Base-by-base conservation (phyloP, 164 flowering plant genomes). In the Annona cherimola region DNA sequence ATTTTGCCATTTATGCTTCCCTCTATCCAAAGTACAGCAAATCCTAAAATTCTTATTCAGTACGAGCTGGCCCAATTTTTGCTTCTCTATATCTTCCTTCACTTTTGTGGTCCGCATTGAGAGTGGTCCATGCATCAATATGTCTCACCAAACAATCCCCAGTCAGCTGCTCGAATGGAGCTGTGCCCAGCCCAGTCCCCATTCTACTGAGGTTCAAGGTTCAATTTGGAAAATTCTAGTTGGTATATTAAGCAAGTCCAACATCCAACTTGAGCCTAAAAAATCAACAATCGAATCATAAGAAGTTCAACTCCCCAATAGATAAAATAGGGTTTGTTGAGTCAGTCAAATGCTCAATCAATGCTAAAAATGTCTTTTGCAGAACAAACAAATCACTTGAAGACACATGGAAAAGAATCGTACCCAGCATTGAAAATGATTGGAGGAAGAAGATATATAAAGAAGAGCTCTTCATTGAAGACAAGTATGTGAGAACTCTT, bases 381-480 rank as follows among this genome's bases (percentile, higher is more conserved):
- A 40, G 11, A 64, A 35, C n/a, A 42, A 64, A 64, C 9, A 42
- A 66, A 66, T 8, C 20, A 44, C 55, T 5, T 5, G 42, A 20
- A 66, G 44, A 50, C 11, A 11, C 19, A 40, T 9, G 18, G 39
- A 45, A 44, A 44, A 44, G 6, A 41, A 42, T 40, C 80, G 78
- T 82, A 90, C 98, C 99, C 98, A 12, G 98, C 98, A 86, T 92
- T 92, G 77, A 92, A 94, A 66, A 94, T 92, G 40, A 92, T 94
- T 0, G 98, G 97, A 19, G 99, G 99, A 19, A 94, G 90, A 57
- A 94, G 90, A 79, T 91, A 92, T 40, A 88, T 89, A 79, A 94
- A 94, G 88, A 94, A 94, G 69, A 94, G 71, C 59, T 92, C 90
- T 78, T 92, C 97, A 67, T 78, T 74, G 63, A 92, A 91, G 50